Conservation (phyloP, 192 early-diverging fungal genomes). For the Coemansia sp. region DNA sequence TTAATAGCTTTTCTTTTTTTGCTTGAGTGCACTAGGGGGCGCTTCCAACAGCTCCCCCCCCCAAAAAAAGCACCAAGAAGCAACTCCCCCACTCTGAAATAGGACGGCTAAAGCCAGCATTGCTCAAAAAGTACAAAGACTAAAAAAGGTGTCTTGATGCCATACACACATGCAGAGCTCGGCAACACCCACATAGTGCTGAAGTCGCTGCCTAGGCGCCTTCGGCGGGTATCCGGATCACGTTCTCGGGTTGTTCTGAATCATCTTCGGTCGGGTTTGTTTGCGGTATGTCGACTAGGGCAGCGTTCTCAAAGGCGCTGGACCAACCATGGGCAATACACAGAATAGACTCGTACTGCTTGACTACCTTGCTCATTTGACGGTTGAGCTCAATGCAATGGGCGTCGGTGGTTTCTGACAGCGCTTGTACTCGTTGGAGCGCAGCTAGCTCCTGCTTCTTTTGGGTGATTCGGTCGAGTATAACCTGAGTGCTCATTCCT, state of each 20-base stretch:
- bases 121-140: too few relatives aligned
- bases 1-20: too few relatives aligned
- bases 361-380: conserved; percentile 50
- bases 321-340: conserved; percentile 46
- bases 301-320: conserved; percentile 46
- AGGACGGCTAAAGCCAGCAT: too few relatives aligned
- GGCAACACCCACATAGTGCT: too few relatives aligned
- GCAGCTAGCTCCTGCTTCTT: conserved; percentile 54
- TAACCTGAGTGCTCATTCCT: conserved; percentile 39
- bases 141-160: too few relatives aligned
- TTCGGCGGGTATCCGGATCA: conserved; percentile 50
- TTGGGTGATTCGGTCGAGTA: conserved; percentile 36
- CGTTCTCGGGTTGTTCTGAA: conserved; percentile 42
- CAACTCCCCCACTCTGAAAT: too few relatives aligned
- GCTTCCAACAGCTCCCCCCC: too few relatives aligned
- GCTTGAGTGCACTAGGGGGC: too few relatives aligned
- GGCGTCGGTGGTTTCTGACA: conserved; percentile 44
- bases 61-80: too few relatives aligned
- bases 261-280: conserved; percentile 38
- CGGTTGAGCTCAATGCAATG: conserved; percentile 53
- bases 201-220: neutral
- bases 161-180: too few relatives aligned
- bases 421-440: conserved; percentile 34
- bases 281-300: conserved; percentile 45
- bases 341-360: conserved; percentile 46